Conservation (phyloP, 129 eudicot species). For the Calendula officinalis region DNA sequence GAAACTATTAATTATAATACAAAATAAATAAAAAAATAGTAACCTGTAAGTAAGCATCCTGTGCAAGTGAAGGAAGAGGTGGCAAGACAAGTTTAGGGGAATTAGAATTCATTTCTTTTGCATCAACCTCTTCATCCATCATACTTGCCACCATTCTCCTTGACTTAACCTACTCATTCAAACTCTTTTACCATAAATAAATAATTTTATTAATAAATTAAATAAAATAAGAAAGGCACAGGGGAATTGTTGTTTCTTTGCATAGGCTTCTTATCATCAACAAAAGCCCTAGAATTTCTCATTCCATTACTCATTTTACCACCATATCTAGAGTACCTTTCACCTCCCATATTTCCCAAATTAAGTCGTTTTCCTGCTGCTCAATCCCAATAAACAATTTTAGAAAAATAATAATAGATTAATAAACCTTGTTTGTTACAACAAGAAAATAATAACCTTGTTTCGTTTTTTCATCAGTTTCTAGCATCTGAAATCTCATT, state of each 20-base stretch:
- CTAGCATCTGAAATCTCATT: slow-evolving; percentile 30
- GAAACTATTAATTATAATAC: not conserved
- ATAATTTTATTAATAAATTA: not conserved
- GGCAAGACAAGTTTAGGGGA: slow-evolving; percentile 40
- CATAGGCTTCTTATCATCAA: slow-evolving; percentile 35
- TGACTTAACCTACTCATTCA: slow-evolving; percentile 42
- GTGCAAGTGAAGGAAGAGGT: slow-evolving; percentile 45
- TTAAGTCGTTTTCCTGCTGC: slow-evolving; percentile 31
- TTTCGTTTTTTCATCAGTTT: slow-evolving; percentile 43
- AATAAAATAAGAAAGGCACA: slow-evolving; percentile 14
- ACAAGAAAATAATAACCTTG: slow-evolving; percentile 51
- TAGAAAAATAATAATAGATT: not conserved
- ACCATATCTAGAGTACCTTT: slow-evolving; percentile 39
- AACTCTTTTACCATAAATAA: slow-evolving; percentile 13
- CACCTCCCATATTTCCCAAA: slow-evolving; percentile 30
- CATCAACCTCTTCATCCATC: slow-evolving; percentile 51
- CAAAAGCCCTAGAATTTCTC: slow-evolving; percentile 18
- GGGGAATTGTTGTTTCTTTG: slow-evolving; percentile 32
- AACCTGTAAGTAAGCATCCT: slow-evolving; percentile 58
- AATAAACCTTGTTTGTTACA: slow-evolving; percentile 13
- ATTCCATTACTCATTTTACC: slow-evolving; percentile 39
- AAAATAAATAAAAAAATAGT: not conserved
- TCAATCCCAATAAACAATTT: slow-evolving; percentile 8
- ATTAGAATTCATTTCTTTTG: slow-evolving; percentile 26
- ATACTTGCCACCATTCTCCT: slow-evolving; percentile 65